phyloP scores from a whole-genome alignment of 176 grass and related monocot species.

The sorghum (Sorghum bicolor) region Sorghum_bicolor_NCBIv3 NC_012872.2:67684001-67684500 shows the following conservation, averaged over 20 bases:
- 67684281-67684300: conserved; percentile 59
- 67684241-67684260: conserved; percentile 71
- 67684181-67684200: conserved; percentile 75
- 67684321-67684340: conserved; percentile 73
- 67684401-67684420: conserved; percentile 75
- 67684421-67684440: conserved; percentile 62
- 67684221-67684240: conserved; percentile 45
- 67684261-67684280: conserved; percentile 48
- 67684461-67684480: conserved; percentile 74
- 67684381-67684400: conserved; percentile 51
- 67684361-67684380: conserved; percentile 80
- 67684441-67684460: conserved; percentile 59
- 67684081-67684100: conserved; percentile 85
- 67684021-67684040: conserved; percentile 56
- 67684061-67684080: conserved; percentile 52
- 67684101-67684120: conserved; percentile 45
- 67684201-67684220: conserved; percentile 66
- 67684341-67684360: conserved; percentile 57
- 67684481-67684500: conserved; percentile 68
- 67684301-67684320: conserved; percentile 86
- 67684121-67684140: conserved; percentile 35
- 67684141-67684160: conserved; percentile 91
- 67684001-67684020: conserved; percentile 50
- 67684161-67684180: conserved; percentile 43
- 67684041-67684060: conserved; percentile 32